Base-by-base conservation (phyloP, 75 land plant genomes). In the Pinus tabuliformis region DNA sequence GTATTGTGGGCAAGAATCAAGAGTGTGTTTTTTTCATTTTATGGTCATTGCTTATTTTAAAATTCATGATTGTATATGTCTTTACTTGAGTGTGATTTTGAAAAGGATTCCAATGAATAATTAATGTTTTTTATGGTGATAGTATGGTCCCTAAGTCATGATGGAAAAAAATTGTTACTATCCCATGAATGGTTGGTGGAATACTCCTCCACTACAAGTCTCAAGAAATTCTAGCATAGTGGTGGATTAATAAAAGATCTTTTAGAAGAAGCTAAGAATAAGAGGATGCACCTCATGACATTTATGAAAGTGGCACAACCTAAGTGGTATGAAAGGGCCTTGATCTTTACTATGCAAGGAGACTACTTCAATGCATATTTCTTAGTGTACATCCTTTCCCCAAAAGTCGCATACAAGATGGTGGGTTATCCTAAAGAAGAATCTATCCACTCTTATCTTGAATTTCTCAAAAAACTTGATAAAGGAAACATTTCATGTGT, bases 111-210 rank as follows among this genome's bases (percentile, higher is more conserved):
- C 16, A 42, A 28, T 17, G 26, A 30, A 56, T 33, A 57, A 2
- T 61, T 18, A 17, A 5, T 24, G 1, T 60, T 73, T 7, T 12
- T 22, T 60, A 45, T 84, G 92, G 98, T 86, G 85, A 74, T 73
- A 95, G 54, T 92, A 89, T 72, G 95, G 91, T 7, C 88, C 88
- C 73, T 84, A 91, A 6, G 98, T 91, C 3, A 92, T 95, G 98
- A 92, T 95, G 95, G 72, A n/a, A 90, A 24, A 95, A 95, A 75
- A 95, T 95, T 2, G 98, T 95, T 0, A 91, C 93, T 1, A 91
- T 95, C 9, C 98, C 93, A 3, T 95, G 98, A 5, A 95, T 95
- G 98, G 98, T 95, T 3, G 98, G 87, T 33, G 98, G 98, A 3
- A 79, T 95, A 91, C 86, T 95, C 1, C 72, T 92, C 22, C 97